Conservation (phyloP, 805 yeast species). For the Zygosaccharomyces siamensis region DNA sequence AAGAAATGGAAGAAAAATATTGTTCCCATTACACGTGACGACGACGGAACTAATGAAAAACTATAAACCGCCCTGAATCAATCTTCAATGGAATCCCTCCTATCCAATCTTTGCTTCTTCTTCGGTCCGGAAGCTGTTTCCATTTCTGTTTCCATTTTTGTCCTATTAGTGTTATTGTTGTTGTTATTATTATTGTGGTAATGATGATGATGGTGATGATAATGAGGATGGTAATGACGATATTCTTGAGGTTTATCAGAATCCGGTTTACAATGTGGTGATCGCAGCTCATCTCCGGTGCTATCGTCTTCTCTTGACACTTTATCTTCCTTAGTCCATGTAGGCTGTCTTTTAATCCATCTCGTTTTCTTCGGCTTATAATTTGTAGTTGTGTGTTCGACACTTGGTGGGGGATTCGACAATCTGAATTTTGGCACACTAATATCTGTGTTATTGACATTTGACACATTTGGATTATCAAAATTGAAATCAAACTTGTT, state of each 20-base stretch:
- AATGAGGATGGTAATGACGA: no score
- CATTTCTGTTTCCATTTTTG: not conserved
- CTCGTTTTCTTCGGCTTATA: constrained; percentile 11
- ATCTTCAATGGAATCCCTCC: not conserved
- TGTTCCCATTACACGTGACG: not conserved
- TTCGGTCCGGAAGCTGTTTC: not conserved
- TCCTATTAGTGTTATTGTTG: not conserved
- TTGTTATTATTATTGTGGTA: not conserved
- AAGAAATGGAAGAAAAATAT: not conserved
- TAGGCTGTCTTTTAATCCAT: constrained; percentile 10
- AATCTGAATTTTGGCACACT: constrained; percentile 18
- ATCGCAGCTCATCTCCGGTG: not conserved
- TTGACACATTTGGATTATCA: constrained; percentile 5
- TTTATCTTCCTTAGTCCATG: constrained; percentile 4
- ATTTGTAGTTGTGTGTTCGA: constrained; percentile 8
- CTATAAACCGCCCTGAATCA: not conserved
- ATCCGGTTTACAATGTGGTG: not conserved
- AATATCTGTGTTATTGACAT: constrained; percentile 1
- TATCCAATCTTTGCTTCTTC: constrained; percentile 2
- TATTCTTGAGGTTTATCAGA: not conserved
- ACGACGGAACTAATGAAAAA: not conserved
- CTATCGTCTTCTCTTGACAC: no score
- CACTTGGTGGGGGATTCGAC: constrained; percentile 24
- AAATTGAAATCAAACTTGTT: constrained; percentile 16
- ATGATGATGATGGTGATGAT: not conserved